Evolutionary conservation across 257 asterid species (phyloP).

Genomic region (Sherardia arvensis): DNA sequence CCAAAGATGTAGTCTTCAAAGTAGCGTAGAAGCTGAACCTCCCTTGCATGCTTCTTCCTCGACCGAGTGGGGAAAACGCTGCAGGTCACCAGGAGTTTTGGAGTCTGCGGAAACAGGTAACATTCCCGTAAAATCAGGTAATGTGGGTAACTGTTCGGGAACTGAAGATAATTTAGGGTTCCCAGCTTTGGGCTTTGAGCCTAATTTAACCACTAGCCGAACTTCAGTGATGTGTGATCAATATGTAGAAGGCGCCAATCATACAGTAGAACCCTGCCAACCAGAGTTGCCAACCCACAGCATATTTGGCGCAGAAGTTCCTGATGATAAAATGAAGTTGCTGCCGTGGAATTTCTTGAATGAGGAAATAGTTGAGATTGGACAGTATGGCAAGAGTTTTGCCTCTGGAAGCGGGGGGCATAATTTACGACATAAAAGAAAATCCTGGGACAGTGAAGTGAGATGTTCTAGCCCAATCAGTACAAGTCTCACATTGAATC

Average conservation of each 20-base stretch:
- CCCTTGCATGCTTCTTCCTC: slow-evolving; percentile 15
- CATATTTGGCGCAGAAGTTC: slow-evolving; percentile 15
- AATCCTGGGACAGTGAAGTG: slow-evolving; percentile 17
- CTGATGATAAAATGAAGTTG: background rate
- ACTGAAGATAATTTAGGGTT: slow-evolving; percentile 17
- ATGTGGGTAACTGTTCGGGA: slow-evolving; percentile 13
- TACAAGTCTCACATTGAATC: slow-evolving; percentile 21
- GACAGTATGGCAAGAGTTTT: slow-evolving; percentile 15
- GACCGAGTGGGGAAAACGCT: slow-evolving; percentile 14
- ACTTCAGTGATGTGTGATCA: slow-evolving; percentile 3
- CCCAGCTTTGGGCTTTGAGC: slow-evolving; percentile 16
- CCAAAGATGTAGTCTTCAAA: slow-evolving; percentile 15
- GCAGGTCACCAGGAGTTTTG: background rate
- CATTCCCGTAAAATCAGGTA: slow-evolving; percentile 15
- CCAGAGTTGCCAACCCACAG: slow-evolving; percentile 20
- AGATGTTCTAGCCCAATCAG: slow-evolving; percentile 21
- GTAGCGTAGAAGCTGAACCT: slow-evolving; percentile 17
- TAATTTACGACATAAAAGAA: slow-evolving; percentile 18
- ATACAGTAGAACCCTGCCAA: slow-evolving; percentile 18
- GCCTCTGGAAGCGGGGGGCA: slow-evolving; percentile 17
- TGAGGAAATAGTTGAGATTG: slow-evolving; percentile 16
- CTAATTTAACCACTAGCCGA: slow-evolving; percentile 14
- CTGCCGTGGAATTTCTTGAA: background rate
- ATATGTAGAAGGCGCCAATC: background rate
- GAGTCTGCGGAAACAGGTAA: slow-evolving; percentile 15